Conservation (phyloP, 2,329 filamentous ascomycete genomes). For the Zasmidium angulare region DNA sequence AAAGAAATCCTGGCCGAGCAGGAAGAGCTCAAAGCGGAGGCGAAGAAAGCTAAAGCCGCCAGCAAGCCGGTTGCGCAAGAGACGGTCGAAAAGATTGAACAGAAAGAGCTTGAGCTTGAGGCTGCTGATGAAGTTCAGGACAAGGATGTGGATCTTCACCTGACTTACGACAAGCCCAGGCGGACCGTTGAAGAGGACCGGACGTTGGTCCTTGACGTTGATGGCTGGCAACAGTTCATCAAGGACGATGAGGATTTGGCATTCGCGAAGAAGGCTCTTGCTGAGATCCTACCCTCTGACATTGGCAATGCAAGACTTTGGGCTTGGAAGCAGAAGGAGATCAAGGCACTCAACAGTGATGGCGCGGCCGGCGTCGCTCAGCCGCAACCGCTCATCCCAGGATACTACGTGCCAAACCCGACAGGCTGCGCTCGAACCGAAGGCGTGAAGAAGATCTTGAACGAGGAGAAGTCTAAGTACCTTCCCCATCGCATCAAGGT, state of each 20-base stretch:
- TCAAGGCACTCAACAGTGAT: slow-evolving; percentile 66
- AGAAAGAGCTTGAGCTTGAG: slow-evolving; percentile 47
- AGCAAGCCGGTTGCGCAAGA: slow-evolving; percentile 33
- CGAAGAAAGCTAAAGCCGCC: slow-evolving; percentile 31
- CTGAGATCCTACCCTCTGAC: slow-evolving; percentile 46
- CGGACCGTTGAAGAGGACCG: slow-evolving; percentile 67
- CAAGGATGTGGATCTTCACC: slow-evolving; percentile 59
- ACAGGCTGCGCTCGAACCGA: slow-evolving; percentile 89
- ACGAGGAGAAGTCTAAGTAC: slow-evolving; percentile 97
- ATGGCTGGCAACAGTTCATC: slow-evolving; percentile 67
- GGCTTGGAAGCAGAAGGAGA: slow-evolving; percentile 71
- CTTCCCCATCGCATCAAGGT: slow-evolving; percentile 97
- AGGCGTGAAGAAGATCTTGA: slow-evolving; percentile 90
- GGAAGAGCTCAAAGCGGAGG: slow-evolving; percentile 55
- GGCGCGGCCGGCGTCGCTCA: slow-evolving; percentile 56
- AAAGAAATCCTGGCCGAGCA: slow-evolving; percentile 72
- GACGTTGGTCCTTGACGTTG: slow-evolving; percentile 64
- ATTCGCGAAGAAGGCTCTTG: slow-evolving; percentile 55
- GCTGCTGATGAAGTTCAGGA: slow-evolving; percentile 47
- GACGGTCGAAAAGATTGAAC: slow-evolving; percentile 37
- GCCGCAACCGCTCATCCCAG: slow-evolving; percentile 56
- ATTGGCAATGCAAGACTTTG: slow-evolving; percentile 62
- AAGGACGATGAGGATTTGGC: slow-evolving; percentile 68
- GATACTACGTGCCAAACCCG: slow-evolving; percentile 79
- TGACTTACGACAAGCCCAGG: slow-evolving; percentile 59